Percentiles rank a stretch among this genome's conserved stretches.
Conservation (phyloP, 1,139 yeast genomes). For the Yamadazyma spencermartinsiae region DNA sequence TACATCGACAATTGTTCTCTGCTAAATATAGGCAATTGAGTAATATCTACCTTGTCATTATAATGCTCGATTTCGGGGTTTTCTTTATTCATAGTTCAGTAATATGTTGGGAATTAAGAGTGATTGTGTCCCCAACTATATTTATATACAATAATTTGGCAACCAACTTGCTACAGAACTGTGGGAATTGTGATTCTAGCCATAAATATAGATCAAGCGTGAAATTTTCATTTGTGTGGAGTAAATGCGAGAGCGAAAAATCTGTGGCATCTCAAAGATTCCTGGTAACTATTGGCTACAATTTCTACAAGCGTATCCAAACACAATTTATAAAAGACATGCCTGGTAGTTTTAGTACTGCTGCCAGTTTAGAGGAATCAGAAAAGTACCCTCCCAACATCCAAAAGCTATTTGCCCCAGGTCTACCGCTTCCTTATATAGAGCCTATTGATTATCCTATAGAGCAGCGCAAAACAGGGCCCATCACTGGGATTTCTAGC, state of each 20-base stretch:
- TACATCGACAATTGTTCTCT: conserved; percentile 33
- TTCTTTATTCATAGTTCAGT: conserved; percentile 3
- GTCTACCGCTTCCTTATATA: conserved; percentile 61
- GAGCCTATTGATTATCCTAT: conserved; percentile 58
- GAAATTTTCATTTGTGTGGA: too few species aligned
- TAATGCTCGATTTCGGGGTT: conserved; percentile 21
- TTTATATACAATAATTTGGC: too few species aligned
- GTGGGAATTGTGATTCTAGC: too few species aligned
- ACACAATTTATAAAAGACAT: background rate
- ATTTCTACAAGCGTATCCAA: too few species aligned
- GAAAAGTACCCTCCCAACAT: conserved; percentile 65
- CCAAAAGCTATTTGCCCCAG: conserved; percentile 65
- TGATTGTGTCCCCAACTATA: background rate
- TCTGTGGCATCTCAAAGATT: too few species aligned
- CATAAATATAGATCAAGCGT: too few species aligned
- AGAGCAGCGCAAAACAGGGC: conserved; percentile 48
- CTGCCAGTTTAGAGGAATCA: conserved; percentile 6
- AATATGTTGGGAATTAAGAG: background rate
- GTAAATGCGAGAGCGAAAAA: background rate
- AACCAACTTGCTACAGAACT: too few species aligned
- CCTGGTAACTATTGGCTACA: conserved; percentile 1
- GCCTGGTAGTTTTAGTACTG: background rate
- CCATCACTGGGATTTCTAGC: conserved; percentile 52
- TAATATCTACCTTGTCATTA: conserved; percentile 24
- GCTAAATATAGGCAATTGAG: conserved; percentile 34